These are phyloP conservation scores for Aquilaria agallochum DNA, from an alignment of 441 rosid species.

Conservation along the genomic window DNA sequence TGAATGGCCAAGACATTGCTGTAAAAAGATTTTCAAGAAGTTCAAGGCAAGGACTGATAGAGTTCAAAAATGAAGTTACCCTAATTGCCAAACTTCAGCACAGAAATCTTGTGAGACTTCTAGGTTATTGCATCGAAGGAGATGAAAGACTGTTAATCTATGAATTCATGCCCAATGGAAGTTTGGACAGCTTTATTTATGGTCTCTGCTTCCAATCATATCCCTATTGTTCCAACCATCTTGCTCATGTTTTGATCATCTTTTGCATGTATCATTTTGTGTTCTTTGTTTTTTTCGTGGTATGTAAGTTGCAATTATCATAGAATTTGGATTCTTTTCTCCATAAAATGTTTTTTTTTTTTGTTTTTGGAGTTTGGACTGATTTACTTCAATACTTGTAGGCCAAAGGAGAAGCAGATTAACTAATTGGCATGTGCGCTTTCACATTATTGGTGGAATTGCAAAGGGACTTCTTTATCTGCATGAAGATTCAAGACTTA, in stretches of 20 bases:
- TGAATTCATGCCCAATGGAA: slow-evolving; percentile 16
- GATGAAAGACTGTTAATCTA: slow-evolving; percentile 15
- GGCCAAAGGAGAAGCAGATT: slow-evolving; percentile 15
- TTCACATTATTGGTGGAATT: slow-evolving; percentile 20
- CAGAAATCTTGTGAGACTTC: slow-evolving; percentile 9
- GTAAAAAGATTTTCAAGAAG: slow-evolving; percentile 12
- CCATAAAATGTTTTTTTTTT: neutral
- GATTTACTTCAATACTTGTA: neutral
- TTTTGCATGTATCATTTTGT: too few species aligned
- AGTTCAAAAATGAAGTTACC: slow-evolving; percentile 10
- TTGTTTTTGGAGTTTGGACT: neutral
- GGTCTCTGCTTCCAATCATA: neutral
- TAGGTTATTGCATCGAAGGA: slow-evolving; percentile 8
- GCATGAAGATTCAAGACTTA: slow-evolving; percentile 4
- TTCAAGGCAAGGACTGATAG: slow-evolving; percentile 4
- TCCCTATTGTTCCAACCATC: neutral
- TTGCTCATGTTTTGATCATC: neutral
- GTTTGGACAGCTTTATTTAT: slow-evolving; percentile 11
- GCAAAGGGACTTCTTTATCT: slow-evolving; percentile 9
- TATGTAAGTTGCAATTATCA: too few species aligned
- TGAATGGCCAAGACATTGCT: slow-evolving; percentile 13
- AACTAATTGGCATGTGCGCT: slow-evolving; percentile 19
- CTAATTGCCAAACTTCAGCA: slow-evolving; percentile 12
- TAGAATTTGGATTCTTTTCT: neutral
- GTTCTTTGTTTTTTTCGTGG: too few species aligned